Evolutionary conservation across 1,139 yeast genomes (phyloP), one percentile per base, ranked within the genome.

Genomic region (Pichiaceae sp.): DNA sequence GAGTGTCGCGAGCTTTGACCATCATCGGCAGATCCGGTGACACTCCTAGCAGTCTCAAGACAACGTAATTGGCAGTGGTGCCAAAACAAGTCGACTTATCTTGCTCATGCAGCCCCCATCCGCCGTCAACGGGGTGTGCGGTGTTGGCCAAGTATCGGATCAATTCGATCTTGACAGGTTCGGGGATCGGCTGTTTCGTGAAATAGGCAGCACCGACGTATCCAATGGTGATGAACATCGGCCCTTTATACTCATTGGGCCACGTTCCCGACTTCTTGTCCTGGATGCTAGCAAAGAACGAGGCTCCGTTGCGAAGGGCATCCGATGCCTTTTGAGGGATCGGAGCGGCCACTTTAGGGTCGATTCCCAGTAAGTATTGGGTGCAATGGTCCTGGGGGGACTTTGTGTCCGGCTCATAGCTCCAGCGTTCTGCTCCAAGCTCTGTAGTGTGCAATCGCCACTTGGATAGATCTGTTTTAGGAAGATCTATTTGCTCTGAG

Each of bases 61-160:
- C 64, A 6, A 91, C 80, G 57, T 93, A 93, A 59, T 87, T 87
- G 53, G 91, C 73, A 1, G 87, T 69, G 2, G 99, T 93, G 4
- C 99, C 98, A 57, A 87, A 89, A 47, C 93, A 93, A 0, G 98
- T 93, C 6, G 94, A 80, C 56, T 89, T 91, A 54, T 91, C 98
- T 34, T 75, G 78, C 3, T 87, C 75, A 54, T 91, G 97, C 36
- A 93, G 68, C 0, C 97, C 98, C 98, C 99, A 93, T 1, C 98
- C 99, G n/a, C 99, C 99, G 59, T 93, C 99, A 0, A 87, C 95
- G 0, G 96, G 97, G 55, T 91, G 96, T 0, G 97, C 80, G 1
- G 85, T 73, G 54, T 93, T 93, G 16, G 86, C 86, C 17, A 91
- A 62, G 53, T 87, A 91, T 39, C 97, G 68, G 29, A 82, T 75